Evolutionary conservation across 192 early-diverging fungal species (phyloP), one percentile per base, ranked within the genome.

Genomic region (Thamnidium elegans): DNA sequence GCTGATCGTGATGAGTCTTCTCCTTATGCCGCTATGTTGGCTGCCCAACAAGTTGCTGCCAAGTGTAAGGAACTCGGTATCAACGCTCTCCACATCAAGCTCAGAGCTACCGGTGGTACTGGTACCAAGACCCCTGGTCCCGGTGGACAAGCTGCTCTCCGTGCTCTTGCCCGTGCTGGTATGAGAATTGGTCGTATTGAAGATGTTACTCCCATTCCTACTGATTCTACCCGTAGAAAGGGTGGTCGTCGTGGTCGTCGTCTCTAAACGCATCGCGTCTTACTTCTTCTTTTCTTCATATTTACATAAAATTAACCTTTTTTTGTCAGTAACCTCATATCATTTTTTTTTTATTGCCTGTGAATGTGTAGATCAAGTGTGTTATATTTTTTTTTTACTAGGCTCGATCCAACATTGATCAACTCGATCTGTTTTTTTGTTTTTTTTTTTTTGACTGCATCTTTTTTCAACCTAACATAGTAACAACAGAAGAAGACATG

Each of bases 221-320:
- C 96, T 78, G 97, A 99, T 82, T 89, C 87, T 77, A 99, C 97
- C 81, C 90, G 97, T 71, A 86, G 89, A 69, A 98, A 97, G 91
- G 97, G 97, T 82, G 97, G 97, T 92, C 94, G 97, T 76, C 94
- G 97, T 86, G 97, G 97, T 94, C 94, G 97, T 86, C 96, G 97
- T 87, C 81, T 94, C 76, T 94, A 83, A 86, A 50, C 36, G 36
- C 36, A 39, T 39, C 36, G 36, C 36, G 36, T 39, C 36, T 39
- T n/a, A n/a, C n/a, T 39, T 4, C 4, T 6, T 39, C 4, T 39
- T 39, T 39, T 39, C 36, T 39, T 39, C 36, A 39, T 39, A 39
- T 39, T 39, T 39, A 39, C 36, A 39, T 39, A 39, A 39, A 39
- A 39, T 39, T 4, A 39, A 39, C 36, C 36, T 39, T 39, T 39